Conservation (phyloP, 306 rosid genomes). For the Astragalus membranaceus region DNA sequence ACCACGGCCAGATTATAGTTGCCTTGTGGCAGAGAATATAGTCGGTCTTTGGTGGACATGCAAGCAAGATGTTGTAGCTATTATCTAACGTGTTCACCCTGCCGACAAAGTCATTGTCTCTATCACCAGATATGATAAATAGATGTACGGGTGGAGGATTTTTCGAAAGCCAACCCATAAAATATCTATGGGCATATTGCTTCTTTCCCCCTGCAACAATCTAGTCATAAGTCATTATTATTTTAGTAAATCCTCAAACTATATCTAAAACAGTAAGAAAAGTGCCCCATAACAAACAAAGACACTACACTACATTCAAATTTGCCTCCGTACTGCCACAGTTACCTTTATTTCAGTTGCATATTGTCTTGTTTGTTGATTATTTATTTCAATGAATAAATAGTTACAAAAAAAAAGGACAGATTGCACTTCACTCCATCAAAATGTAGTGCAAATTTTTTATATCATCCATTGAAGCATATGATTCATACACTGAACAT, state of each 20-base stretch:
- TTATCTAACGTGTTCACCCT: conserved; percentile 66
- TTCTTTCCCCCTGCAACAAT: conserved; percentile 72
- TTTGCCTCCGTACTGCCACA: too few relatives aligned
- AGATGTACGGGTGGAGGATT: conserved; percentile 98
- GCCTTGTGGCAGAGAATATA: conserved; percentile 75
- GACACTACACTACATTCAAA: background rate
- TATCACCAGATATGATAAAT: too few relatives aligned
- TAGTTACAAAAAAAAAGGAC: background rate
- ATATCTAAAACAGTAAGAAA: too few relatives aligned
- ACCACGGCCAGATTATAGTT: conserved; percentile 86
- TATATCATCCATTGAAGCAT: too few relatives aligned
- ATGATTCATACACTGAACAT: background rate
- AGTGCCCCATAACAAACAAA: too few relatives aligned
- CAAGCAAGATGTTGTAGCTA: conserved; percentile 84
- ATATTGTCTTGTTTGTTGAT: background rate
- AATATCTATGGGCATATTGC: conserved; percentile 77
- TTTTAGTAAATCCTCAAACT: too few relatives aligned
- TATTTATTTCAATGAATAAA: background rate
- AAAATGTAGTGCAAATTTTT: background rate
- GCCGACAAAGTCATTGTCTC: conserved; percentile 70
- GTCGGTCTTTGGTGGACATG: conserved; percentile 43
- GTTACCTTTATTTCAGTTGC: too few relatives aligned
- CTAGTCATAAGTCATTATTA: background rate
- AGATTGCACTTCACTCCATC: background rate
- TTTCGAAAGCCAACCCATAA: conserved; percentile 83